Conservation (phyloP, 2,329 filamentous ascomycete genomes). For the Ceratocystiopsis minuta region DNA sequence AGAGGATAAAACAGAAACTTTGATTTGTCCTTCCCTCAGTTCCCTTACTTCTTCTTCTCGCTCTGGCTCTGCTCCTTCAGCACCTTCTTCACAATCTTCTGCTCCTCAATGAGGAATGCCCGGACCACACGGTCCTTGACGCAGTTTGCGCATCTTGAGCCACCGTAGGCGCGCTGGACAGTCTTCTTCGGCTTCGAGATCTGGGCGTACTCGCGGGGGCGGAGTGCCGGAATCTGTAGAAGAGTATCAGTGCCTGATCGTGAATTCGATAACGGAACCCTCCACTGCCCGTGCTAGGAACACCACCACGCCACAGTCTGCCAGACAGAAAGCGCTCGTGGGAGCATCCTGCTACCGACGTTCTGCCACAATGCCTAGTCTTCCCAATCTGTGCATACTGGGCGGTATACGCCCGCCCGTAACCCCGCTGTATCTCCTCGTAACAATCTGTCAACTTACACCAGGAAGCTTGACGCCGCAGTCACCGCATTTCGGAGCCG, state of each 20-base stretch:
- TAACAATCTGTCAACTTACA: conserved; percentile 45
- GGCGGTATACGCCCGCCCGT: no score
- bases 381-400: no score
- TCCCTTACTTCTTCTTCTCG: conserved; percentile 10
- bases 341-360: no score
- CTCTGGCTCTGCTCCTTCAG: conserved; percentile 67
- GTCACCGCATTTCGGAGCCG: conserved; percentile 97
- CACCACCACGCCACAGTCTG: no score
- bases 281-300: no score
- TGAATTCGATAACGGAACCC: no score
- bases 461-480: conserved; percentile 94
- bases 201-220: conserved; percentile 91
- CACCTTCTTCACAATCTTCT: conserved; percentile 99
- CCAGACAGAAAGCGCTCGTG: no score
- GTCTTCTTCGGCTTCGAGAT: conserved; percentile 99
- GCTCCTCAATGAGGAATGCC: conserved; percentile 99
- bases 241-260: background rate
- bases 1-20: no score
- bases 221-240: conserved; percentile 59
- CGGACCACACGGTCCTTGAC: conserved; percentile 95
- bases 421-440: no score
- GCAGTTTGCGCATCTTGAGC: conserved; percentile 95
- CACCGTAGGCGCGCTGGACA: conserved; percentile 94
- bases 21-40: no score
- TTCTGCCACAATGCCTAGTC: no score